Percentiles rank a stretch among this genome's conserved stretches.
Conservation (phyloP, 2,329 filamentous ascomycete species). For the Hypoxylon sp. region DNA sequence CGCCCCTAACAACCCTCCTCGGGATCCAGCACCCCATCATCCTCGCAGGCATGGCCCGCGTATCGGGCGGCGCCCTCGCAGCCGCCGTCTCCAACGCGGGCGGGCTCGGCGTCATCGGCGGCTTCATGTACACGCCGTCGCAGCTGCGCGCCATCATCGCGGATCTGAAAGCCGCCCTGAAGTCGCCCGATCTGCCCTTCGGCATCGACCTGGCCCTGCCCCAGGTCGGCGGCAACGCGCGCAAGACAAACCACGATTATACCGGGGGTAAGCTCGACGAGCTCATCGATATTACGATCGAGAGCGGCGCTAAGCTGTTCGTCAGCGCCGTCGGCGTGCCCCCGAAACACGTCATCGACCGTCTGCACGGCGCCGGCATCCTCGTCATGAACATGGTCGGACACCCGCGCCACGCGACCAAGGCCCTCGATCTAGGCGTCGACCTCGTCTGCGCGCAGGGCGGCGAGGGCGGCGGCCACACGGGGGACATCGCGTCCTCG, state of each 20-base stretch:
- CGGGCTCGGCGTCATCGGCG: slow-evolving; percentile 82
- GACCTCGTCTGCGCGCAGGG: slow-evolving; percentile 95
- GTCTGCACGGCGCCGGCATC: slow-evolving; percentile 84
- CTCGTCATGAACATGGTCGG: slow-evolving; percentile 98
- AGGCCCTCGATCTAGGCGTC: slow-evolving; percentile 87
- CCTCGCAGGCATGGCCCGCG: slow-evolving; percentile 93
- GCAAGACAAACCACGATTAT: slow-evolving; percentile 96
- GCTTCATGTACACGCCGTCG: slow-evolving; percentile 78
- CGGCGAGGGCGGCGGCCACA: slow-evolving; percentile 94
- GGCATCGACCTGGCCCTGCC: slow-evolving; percentile 93
- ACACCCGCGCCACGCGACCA: slow-evolving; percentile 89
- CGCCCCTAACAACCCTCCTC: slow-evolving; percentile 83
- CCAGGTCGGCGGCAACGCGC: slow-evolving; percentile 85
- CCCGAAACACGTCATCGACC: slow-evolving; percentile 78
- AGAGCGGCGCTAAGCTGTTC: slow-evolving; percentile 86
- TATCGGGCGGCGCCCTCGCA: slow-evolving; percentile 82
- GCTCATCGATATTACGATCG: slow-evolving; percentile 87
- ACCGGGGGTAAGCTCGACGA: slow-evolving; percentile 90
- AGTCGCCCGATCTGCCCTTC: slow-evolving; percentile 80
- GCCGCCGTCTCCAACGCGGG: slow-evolving; percentile 92
- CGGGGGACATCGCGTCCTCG: slow-evolving; percentile 87
- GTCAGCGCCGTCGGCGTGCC: slow-evolving; percentile 92
- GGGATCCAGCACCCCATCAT: slow-evolving; percentile 90
- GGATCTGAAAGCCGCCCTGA: slow-evolving; percentile 84
- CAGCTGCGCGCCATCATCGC: slow-evolving; percentile 86